Percentiles rank a stretch among this genome's conserved stretches.
Evolutionary conservation across 768 basidiomycete species (phyloP).

Genomic region (Calocybe cyanea): DNA sequence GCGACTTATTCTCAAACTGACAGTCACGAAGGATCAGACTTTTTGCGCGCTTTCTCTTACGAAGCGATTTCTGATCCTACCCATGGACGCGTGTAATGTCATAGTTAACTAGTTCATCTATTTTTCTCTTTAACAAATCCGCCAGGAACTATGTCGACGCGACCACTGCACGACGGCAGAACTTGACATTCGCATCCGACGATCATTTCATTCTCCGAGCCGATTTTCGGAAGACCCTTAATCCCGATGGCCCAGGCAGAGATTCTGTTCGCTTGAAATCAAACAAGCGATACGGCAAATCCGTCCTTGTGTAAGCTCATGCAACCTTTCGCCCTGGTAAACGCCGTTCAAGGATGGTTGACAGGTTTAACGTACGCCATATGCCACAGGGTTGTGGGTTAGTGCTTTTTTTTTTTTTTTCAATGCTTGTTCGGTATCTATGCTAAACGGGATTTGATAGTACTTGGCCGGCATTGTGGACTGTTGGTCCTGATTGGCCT

Average conservation of each 20-base stretch:
- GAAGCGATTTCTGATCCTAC: conserved; percentile 59
- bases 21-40: conserved; percentile 41
- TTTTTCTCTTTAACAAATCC: not conserved
- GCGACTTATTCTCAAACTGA: conserved; percentile 45
- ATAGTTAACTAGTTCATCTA: not conserved
- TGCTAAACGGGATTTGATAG: conserved; percentile 17
- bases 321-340: not conserved
- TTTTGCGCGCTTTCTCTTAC: conserved; percentile 46
- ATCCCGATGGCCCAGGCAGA: conserved; percentile 47
- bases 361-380: conserved; percentile 47
- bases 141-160: conserved; percentile 43
- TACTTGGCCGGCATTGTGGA: conserved; percentile 56
- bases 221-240: conserved; percentile 45
- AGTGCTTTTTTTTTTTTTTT: conserved; percentile 14
- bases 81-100: conserved; percentile 57
- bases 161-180: conserved; percentile 45
- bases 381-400: conserved; percentile 62
- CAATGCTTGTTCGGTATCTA: not conserved
- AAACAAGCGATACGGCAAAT: conserved; percentile 49
- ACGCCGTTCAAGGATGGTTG: not conserved
- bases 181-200: conserved; percentile 54
- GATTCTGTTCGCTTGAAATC: conserved; percentile 56
- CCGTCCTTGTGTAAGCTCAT: conserved; percentile 46
- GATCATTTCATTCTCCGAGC: conserved; percentile 54
- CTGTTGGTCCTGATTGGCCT: conserved; percentile 49